Base-by-base conservation (phyloP, 2,329 filamentous ascomycete species). In the Fusarium chlamydosporum region DNA sequence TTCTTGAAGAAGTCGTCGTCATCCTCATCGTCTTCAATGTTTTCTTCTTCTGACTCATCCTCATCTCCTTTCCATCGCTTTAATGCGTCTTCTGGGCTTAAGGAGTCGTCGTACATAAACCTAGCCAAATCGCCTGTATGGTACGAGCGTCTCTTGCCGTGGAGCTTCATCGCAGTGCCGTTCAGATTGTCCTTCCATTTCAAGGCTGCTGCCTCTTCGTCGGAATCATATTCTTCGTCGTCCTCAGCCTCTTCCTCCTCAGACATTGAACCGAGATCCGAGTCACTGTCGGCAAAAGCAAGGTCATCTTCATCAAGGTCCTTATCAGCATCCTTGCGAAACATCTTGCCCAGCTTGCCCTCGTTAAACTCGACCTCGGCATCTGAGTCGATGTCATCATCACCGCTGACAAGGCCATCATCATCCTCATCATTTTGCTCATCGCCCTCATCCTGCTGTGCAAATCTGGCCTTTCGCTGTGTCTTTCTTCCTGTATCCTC, bases 241-340 rank as follows among this genome's bases (percentile, higher is more conserved):
- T 83, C 80, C 12, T 81, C 82, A 6, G 80, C 82, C 1, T 80
- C 81, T 5, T 82, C 81, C 1, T 79, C 79, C 3, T 82, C 82
- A 4, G 93, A 97, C 67, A 97, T 80, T 5, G 95, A 97, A 8
- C 96, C 96, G 6, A 99, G 85, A 77, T 99, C 96, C 0, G 96
- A 99, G 78, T 99, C 96, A 75, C 93, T 97, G 75, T 99, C 96
- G 15, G 96, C 96, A 82, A 97, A 99, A 2, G 90, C 93, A 59
- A 98, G 74, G 56, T 97, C 93, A 31, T 89, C 92, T 26, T 89
- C 87, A 12, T 83, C 83, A 23, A 76, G 84, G 37, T 86, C 82
- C 53, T 83, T 82, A 34, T 87, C 85, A 16, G 78, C 75, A 8
- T 83, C 79, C 57, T 84, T 84, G 53, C 83, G 82, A 77, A 90